phyloP scores from a whole-genome alignment of 1,284 basidiomycete species.

The Volvariella volvacea region DNA sequence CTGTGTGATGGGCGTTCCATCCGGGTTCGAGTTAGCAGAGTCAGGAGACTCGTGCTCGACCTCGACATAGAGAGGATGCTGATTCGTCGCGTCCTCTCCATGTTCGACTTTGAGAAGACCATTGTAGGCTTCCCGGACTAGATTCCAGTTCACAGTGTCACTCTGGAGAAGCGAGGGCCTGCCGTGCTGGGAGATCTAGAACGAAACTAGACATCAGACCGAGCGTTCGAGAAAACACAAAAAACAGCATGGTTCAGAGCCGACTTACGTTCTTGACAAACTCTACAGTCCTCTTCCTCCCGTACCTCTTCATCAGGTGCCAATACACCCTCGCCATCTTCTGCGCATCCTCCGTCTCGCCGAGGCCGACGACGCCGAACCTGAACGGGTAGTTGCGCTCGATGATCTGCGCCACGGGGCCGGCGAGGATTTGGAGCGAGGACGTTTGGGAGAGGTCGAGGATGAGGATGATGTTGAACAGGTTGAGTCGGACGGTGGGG shows the following conservation, averaged over 20 bases:
- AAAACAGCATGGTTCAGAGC: not conserved
- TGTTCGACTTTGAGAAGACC: slow-evolving; percentile 22
- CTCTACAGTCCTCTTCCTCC: slow-evolving; percentile 51
- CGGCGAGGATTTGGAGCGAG: slow-evolving; percentile 57
- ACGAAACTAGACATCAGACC: not conserved
- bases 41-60: slow-evolving; percentile 9
- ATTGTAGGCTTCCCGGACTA: slow-evolving; percentile 37
- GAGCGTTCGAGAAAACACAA: not conserved
- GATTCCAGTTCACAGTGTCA: slow-evolving; percentile 36
- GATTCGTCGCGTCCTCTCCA: slow-evolving; percentile 8
- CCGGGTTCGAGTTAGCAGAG: too few species aligned
- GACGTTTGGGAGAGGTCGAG: slow-evolving; percentile 68
- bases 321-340: slow-evolving; percentile 72
- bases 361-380: slow-evolving; percentile 73
- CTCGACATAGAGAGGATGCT: slow-evolving; percentile 21
- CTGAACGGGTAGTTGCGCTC: slow-evolving; percentile 68
- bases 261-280: slow-evolving; percentile 51
- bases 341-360: slow-evolving; percentile 47
- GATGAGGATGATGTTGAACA: slow-evolving; percentile 76
- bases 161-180: slow-evolving; percentile 23
- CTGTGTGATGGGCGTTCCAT: too few species aligned
- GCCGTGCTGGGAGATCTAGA: slow-evolving; percentile 31
- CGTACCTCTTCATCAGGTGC: slow-evolving; percentile 59
- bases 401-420: slow-evolving; percentile 63
- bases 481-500: slow-evolving; percentile 63